A percentile compares a stretch with the other conserved stretches of the same genome.
Evolutionary conservation across 306 rosid genomes (phyloP).

Genomic region (Vicia villosa): DNA sequence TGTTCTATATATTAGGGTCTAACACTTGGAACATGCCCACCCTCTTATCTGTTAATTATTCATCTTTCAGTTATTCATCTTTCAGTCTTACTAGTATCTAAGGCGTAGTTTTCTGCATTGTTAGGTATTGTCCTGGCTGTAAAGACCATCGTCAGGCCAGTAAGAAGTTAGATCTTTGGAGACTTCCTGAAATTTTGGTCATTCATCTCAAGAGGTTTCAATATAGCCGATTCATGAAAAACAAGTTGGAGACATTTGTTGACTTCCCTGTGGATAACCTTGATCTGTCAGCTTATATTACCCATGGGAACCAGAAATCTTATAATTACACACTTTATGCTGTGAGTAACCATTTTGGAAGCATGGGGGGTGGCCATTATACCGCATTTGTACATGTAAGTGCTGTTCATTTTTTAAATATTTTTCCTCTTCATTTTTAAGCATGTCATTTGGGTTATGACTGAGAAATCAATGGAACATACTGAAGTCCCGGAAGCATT

Average conservation of each 20-base stretch:
- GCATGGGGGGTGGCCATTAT: conserved; percentile 99
- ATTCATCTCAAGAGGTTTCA: conserved; percentile 97
- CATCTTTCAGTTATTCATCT: conserved; percentile 33
- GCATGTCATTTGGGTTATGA: conserved; percentile 15
- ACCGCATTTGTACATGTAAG: conserved; percentile 99
- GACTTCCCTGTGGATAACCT: conserved; percentile 89
- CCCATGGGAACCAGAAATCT: conserved; percentile 56
- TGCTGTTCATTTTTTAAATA: conserved; percentile 26
- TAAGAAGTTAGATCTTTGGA: conserved; percentile 98
- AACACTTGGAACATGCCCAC: conserved; percentile 24
- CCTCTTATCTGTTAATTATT: conserved; percentile 4
- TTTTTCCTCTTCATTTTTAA: conserved; percentile 1
- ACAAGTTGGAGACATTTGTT: conserved; percentile 93
- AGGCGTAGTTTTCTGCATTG: conserved; percentile 32
- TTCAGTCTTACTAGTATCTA: conserved; percentile 37
- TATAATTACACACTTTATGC: conserved; percentile 87
- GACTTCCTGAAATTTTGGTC: conserved; percentile 97
- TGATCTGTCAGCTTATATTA: conserved; percentile 80
- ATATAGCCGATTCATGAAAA: conserved; percentile 86
- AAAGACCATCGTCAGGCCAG: conserved; percentile 88
- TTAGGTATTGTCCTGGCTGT: conserved; percentile 95
- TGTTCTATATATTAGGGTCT: conserved; percentile 1
- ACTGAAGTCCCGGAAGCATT: conserved; percentile 16
- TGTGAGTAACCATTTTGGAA: conserved; percentile 92
- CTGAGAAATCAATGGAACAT: conserved; percentile 23